phyloP scores from a whole-genome alignment of 768 basidiomycete species.

The Wakefieldia striispora region DNA sequence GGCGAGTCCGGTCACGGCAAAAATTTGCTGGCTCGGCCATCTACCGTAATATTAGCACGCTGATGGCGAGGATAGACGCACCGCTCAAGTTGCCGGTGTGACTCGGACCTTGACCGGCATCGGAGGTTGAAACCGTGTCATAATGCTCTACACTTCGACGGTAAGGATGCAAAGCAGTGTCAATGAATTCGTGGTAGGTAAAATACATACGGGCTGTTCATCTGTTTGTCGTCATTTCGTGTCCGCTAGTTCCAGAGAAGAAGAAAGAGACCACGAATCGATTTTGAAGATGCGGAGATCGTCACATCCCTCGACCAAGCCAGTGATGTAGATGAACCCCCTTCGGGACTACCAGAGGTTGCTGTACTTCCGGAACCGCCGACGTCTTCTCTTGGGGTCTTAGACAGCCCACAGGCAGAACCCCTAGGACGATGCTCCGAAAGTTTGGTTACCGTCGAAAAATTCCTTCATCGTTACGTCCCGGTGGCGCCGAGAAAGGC shows the following conservation, averaged over 20 bases:
- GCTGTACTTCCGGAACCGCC: constrained; percentile 9
- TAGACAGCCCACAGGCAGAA: not conserved
- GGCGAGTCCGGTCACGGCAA: no score
- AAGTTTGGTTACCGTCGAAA: constrained; percentile 25
- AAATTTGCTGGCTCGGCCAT: no score
- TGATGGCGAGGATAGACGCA: no score
- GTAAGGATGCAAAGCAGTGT: constrained; percentile 6
- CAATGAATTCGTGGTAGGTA: constrained; percentile 27
- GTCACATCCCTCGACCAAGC: not conserved
- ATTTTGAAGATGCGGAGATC: not conserved
- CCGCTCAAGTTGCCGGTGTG: no score
- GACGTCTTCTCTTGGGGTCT: not conserved
- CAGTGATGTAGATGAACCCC: not conserved
- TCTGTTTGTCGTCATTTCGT: not conserved
- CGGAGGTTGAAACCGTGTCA: no score
- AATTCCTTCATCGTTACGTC: constrained; percentile 19
- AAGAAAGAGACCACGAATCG: constrained; percentile 19
- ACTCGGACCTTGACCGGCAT: no score
- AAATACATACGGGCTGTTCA: not conserved
- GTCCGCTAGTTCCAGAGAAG: constrained; percentile 24
- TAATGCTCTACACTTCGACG: not conserved
- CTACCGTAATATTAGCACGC: no score
- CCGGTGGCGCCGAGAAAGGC: not conserved
- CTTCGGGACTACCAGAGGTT: constrained; percentile 16
- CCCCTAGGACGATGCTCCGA: not conserved